Evolutionary conservation across 2,329 filamentous ascomycete genomes (phyloP).

Genomic region (Aspergillus sp.): DNA sequence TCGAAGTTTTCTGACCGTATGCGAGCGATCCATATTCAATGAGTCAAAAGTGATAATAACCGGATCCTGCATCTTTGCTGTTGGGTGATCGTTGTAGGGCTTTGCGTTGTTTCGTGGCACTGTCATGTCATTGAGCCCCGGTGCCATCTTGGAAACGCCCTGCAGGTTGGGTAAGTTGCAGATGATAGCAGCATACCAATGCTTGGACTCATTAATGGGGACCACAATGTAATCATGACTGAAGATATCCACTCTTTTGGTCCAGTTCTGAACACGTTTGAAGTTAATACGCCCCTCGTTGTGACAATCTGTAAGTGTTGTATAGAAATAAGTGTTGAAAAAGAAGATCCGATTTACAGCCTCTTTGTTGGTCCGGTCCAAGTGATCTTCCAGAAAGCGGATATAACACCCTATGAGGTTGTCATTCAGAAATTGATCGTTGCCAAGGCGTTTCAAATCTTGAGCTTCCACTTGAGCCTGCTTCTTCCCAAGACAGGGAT

Average conservation of each 20-base stretch:
- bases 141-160: slow-evolving; percentile 12
- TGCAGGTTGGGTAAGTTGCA: slow-evolving; percentile 70
- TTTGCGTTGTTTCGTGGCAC: background rate
- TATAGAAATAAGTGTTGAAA: slow-evolving; percentile 90
- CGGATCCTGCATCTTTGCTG: slow-evolving; percentile 30
- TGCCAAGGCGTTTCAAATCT: slow-evolving; percentile 63
- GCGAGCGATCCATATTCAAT: slow-evolving; percentile 56
- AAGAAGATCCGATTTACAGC: slow-evolving; percentile 66
- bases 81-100: background rate
- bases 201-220: slow-evolving; percentile 76
- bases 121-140: background rate
- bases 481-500: slow-evolving; percentile 40
- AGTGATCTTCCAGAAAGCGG: slow-evolving; percentile 59
- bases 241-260: slow-evolving; percentile 75
- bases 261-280: slow-evolving; percentile 80
- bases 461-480: slow-evolving; percentile 39
- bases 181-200: slow-evolving; percentile 95
- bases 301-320: slow-evolving; percentile 58
- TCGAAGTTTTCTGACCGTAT: slow-evolving; percentile 62
- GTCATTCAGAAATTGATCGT: slow-evolving; percentile 85
- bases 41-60: slow-evolving; percentile 85
- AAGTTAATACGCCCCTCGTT: slow-evolving; percentile 65
- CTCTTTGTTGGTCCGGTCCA: slow-evolving; percentile 51
- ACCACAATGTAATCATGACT: slow-evolving; percentile 82
- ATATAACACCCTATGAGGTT: slow-evolving; percentile 86